These are phyloP conservation scores for Saccharomyces pastorianus DNA, from an alignment of 1,139 yeast species.

Conservation along the genomic window DNA sequence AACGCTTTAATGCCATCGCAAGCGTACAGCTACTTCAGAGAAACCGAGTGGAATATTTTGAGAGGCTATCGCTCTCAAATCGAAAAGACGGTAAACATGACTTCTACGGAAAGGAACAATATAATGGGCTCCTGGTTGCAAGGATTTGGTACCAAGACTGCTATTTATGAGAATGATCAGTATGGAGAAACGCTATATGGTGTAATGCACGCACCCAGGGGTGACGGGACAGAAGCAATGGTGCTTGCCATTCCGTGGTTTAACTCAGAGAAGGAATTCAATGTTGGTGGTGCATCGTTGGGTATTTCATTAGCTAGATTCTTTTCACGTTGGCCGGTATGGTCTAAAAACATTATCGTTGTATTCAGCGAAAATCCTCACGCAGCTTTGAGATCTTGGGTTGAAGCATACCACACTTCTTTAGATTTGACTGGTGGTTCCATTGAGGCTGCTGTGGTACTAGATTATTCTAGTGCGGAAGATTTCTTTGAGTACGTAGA, in stretches of 20 bases:
- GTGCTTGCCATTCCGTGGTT: conserved; percentile 85
- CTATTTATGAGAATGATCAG: conserved; percentile 38
- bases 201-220: conserved; percentile 87
- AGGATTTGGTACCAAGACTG: conserved; percentile 66
- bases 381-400: conserved; percentile 75
- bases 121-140: conserved; percentile 52
- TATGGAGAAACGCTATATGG: conserved; percentile 62
- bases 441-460: conserved; percentile 80
- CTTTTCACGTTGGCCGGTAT: conserved; percentile 76
- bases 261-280: conserved; percentile 48
- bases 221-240: conserved; percentile 94
- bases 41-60: conserved; percentile 87
- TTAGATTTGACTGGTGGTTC: conserved; percentile 91
- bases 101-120: conserved; percentile 37
- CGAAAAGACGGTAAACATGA: conserved; percentile 30
- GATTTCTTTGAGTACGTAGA: conserved; percentile 74
- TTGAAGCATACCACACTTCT: conserved; percentile 82
- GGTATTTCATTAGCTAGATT: conserved; percentile 69
- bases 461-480: conserved; percentile 62
- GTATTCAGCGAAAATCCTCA: conserved; percentile 74
- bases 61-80: conserved; percentile 63
- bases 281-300: conserved; percentile 75
- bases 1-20: conserved; percentile 97
- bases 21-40: conserved; percentile 85
- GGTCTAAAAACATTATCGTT: conserved; percentile 90